phyloP scores from a whole-genome alignment of 805 yeast genomes.

The Yamadazyma sp. region DNA sequence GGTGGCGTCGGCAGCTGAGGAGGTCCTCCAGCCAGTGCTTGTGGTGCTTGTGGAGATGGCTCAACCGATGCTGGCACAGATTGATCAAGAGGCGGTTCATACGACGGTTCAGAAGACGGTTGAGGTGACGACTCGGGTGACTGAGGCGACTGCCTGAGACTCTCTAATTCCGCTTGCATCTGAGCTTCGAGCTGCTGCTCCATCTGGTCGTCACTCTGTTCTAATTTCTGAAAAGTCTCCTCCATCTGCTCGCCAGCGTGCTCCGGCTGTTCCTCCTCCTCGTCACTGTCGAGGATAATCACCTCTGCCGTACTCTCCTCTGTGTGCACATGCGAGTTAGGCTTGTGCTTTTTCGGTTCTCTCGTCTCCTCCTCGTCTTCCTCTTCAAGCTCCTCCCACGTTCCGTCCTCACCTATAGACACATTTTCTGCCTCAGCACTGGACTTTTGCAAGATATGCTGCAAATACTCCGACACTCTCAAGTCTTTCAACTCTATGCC shows the following conservation, averaged over 20 bases:
- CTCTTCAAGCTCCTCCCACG: constrained; percentile 47
- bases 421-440: constrained; percentile 61
- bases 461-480: constrained; percentile 72
- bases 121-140: no score
- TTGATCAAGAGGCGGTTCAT: no score
- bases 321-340: background rate
- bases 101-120: no score
- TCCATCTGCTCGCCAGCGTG: no score
- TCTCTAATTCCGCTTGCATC: background rate
- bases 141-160: background rate
- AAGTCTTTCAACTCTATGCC: constrained; percentile 54
- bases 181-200: no score
- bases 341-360: background rate
- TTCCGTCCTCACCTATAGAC: constrained; percentile 67
- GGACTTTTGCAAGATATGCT: constrained; percentile 57
- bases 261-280: background rate
- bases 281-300: constrained; percentile 10
- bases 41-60: no score
- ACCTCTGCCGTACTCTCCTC: constrained; percentile 7
- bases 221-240: no score
- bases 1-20: no score
- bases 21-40: no score
- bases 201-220: no score
- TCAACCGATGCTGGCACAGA: no score
- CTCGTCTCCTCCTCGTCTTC: background rate